Conservation (phyloP, 2,329 filamentous ascomycete species). For the Penicillium hordei region DNA sequence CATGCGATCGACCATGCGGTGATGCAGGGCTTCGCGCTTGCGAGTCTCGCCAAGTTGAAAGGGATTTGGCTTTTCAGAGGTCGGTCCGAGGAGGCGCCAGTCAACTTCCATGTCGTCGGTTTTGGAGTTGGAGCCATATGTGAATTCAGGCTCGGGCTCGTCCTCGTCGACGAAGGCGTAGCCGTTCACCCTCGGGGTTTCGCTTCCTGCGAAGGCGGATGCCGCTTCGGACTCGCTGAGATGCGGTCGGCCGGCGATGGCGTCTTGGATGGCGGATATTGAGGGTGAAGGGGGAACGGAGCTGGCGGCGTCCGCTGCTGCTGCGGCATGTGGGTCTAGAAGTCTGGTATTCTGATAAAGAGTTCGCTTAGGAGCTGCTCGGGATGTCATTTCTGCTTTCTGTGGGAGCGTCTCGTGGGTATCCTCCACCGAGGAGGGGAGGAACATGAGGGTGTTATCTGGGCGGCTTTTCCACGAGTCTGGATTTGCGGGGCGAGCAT, state of each 20-base stretch:
- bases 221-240: slow-evolving; percentile 61
- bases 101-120: slow-evolving; percentile 17
- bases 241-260: slow-evolving; percentile 71
- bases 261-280: slow-evolving; percentile 78
- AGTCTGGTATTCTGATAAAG: slow-evolving; percentile 82
- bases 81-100: slow-evolving; percentile 44
- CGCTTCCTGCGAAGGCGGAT: slow-evolving; percentile 54
- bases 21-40: slow-evolving; percentile 75
- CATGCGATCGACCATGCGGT: slow-evolving; percentile 81
- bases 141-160: slow-evolving; percentile 41
- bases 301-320: slow-evolving; percentile 29
- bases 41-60: slow-evolving; percentile 77
- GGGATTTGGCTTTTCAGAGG: slow-evolving; percentile 63
- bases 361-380: slow-evolving; percentile 73
- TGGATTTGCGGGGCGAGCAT: slow-evolving; percentile 73
- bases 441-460: slow-evolving; percentile 86
- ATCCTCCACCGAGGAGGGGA: slow-evolving; percentile 52
- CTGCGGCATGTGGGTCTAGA: slow-evolving; percentile 48
- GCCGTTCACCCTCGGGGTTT: slow-evolving; percentile 88
- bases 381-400: slow-evolving; percentile 67
- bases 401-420: slow-evolving; percentile 62
- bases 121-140: slow-evolving; percentile 4
- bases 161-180: slow-evolving; percentile 91
- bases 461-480: slow-evolving; percentile 74
- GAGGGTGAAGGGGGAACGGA: slow-evolving; percentile 72